Percentiles rank a stretch among this genome's conserved stretches.
These are phyloP conservation scores for Effrenium voratum DNA, from an alignment of 73 alveolate genomes.

Conservation along the genomic window DNA sequence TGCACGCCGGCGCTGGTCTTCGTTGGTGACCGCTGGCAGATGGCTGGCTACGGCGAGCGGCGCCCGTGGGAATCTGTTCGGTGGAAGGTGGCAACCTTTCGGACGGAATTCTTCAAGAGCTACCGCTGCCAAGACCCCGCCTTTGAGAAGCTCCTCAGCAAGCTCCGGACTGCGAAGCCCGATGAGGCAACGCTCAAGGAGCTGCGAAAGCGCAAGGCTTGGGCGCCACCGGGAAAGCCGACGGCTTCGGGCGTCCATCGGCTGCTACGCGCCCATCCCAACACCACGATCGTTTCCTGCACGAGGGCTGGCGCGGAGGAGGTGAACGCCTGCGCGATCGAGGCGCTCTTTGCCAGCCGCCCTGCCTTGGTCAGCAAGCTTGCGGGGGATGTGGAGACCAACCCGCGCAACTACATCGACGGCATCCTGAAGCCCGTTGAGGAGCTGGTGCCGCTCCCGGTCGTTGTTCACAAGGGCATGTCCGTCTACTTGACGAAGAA, in stretches of 20 bases:
- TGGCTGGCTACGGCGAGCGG: constrained; percentile 19
- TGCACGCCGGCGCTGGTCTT: neutral
- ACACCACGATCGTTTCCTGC: constrained; percentile 20
- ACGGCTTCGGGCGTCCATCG: neutral
- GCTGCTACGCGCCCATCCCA: constrained; percentile 8
- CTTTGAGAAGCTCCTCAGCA: neutral
- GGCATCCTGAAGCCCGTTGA: neutral
- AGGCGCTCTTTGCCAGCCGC: neutral
- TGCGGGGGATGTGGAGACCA: neutral
- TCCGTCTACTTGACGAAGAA: neutral
- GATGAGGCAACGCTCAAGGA: neutral
- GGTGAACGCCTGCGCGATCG: neutral
- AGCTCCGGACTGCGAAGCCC: neutral
- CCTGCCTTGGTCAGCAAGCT: neutral
- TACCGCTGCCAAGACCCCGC: constrained; percentile 28
- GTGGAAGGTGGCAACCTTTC: neutral
- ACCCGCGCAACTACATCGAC: constrained; percentile 1
- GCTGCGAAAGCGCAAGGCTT: constrained; percentile 10
- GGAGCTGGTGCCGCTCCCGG: neutral
- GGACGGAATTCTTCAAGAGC: neutral
- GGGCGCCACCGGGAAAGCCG: constrained; percentile 23
- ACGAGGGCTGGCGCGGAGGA: neutral
- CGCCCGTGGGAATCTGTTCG: neutral
- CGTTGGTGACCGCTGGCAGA: neutral
- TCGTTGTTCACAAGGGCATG: neutral